Evolutionary conservation across 768 basidiomycete genomes (phyloP).

Genomic region (Termitomyces sp.): DNA sequence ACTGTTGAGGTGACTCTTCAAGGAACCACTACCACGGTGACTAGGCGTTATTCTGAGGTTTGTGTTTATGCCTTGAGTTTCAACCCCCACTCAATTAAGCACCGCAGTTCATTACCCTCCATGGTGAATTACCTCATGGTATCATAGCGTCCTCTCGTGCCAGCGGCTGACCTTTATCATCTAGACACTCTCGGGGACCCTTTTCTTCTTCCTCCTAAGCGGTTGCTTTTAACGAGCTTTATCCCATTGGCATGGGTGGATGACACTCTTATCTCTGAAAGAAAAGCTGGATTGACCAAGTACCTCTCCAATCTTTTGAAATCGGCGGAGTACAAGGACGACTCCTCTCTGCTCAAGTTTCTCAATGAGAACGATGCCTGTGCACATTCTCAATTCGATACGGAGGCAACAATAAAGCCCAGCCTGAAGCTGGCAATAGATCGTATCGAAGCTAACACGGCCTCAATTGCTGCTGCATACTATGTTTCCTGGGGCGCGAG

Average conservation of each 20-base stretch:
- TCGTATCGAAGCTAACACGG: too few species aligned
- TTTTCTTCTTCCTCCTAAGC: slow-evolving; percentile 52
- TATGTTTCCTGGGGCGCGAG: slow-evolving; percentile 49
- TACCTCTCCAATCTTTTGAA: slow-evolving; percentile 38
- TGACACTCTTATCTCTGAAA: slow-evolving; percentile 46
- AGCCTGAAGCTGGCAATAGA: too few species aligned
- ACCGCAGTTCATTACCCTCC: slow-evolving; percentile 37
- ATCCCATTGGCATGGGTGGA: slow-evolving; percentile 51
- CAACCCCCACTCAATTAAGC: too few species aligned
- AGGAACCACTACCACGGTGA: too few species aligned
- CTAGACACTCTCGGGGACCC: too few species aligned
- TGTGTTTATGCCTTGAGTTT: too few species aligned
- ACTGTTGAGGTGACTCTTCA: slow-evolving; percentile 29
- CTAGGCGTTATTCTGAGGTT: too few species aligned
- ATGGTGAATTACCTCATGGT: too few species aligned
- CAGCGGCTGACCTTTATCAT: slow-evolving; percentile 34
- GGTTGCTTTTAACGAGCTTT: slow-evolving; percentile 43
- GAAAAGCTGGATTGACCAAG: slow-evolving; percentile 41
- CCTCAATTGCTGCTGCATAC: slow-evolving; percentile 40
- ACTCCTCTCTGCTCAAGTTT: slow-evolving; percentile 33
- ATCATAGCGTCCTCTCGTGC: too few species aligned
- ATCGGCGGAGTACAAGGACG: slow-evolving; percentile 30
- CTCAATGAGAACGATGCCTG: too few species aligned
- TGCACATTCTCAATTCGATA: too few species aligned
- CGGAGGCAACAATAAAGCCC: too few species aligned